Evolutionary conservation across 257 asterid genomes (phyloP), one percentile per base, ranked within the genome.

Genomic region (Orobanche coerulescens): DNA sequence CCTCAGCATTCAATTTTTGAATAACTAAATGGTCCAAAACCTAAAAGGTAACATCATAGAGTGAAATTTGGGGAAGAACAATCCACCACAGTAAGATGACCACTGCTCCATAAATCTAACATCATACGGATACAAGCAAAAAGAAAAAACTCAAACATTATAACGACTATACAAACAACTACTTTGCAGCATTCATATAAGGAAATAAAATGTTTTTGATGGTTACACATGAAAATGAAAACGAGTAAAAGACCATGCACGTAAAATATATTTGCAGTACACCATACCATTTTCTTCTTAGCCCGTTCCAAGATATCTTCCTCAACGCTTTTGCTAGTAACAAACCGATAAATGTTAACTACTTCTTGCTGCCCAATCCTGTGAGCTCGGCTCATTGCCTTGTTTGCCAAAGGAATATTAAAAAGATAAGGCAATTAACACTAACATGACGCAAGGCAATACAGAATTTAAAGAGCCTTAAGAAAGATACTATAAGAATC

Each of bases 351-450:
- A 52, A 93, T 93, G 75, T 93, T 93, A 64, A 93, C 99, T 40
- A 93, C 99, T 16, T 93, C 97, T 81, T 89, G 99, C 79, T 93
- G 99, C 70, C 99, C 99, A 78, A 93, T 93, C 75, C 99, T 83
- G 72, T 93, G 99, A 66, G 99, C 99, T 73, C 99, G 85, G 72
- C 99, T 93, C 99, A 93, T 93, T 68, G 99, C 99, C 97, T 47
- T 89, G 64, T 54, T 65, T 63, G 69, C 16, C 46, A 71, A 64
- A 65, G 75, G 18, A 67, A 39, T 10, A 73, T 8, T 28, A 15
- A 67, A 30, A 2, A 58, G 36, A n/a, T 34, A 56, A 42, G 49
- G 16, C 34, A n/a, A 66, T 30, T 18, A 46, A 7, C 11, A 31
- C 31, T 47, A 49, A 69, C 30, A 56, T 19, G 43, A 65, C n/a